Evolutionary conservation across 129 eudicot species (phyloP).

Genomic region (Mikania micrantha): DNA sequence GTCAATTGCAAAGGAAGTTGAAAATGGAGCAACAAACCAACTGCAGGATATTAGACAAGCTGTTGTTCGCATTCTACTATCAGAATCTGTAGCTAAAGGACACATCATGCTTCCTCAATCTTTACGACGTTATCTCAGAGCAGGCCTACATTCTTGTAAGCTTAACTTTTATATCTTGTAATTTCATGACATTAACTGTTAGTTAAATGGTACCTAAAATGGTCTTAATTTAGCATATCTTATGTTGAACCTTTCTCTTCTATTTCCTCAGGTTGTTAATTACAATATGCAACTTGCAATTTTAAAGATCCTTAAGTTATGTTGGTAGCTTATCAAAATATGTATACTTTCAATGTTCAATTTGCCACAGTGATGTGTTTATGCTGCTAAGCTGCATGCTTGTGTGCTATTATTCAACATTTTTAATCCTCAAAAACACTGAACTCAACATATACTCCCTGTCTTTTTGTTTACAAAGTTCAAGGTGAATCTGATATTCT

Average conservation of each 20-base stretch:
- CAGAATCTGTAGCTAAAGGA: constrained; percentile 82
- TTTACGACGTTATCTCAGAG: constrained; percentile 65
- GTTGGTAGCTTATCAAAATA: neutral
- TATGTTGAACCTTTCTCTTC: neutral
- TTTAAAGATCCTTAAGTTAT: neutral
- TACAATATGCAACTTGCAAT: neutral
- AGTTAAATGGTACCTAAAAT: neutral
- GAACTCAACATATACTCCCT: neutral
- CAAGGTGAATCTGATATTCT: constrained; percentile 10
- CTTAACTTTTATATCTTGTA: constrained; percentile 4
- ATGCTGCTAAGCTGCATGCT: constrained; percentile 4
- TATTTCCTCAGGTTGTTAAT: neutral
- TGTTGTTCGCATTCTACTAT: constrained; percentile 50
- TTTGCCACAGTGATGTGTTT: neutral
- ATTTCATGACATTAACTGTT: constrained; percentile 10
- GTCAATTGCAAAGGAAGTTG: constrained; percentile 45
- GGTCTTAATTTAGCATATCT: neutral
- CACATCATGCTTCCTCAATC: constrained; percentile 79
- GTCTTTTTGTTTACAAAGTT: neutral
- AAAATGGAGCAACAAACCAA: constrained; percentile 25
- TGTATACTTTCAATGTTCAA: neutral
- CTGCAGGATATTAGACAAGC: constrained; percentile 41
- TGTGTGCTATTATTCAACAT: neutral
- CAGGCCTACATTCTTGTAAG: constrained; percentile 76
- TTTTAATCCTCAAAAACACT: neutral